Conservation (phyloP, 305 asterid genomes). For the Plantago coronopus region DNA sequence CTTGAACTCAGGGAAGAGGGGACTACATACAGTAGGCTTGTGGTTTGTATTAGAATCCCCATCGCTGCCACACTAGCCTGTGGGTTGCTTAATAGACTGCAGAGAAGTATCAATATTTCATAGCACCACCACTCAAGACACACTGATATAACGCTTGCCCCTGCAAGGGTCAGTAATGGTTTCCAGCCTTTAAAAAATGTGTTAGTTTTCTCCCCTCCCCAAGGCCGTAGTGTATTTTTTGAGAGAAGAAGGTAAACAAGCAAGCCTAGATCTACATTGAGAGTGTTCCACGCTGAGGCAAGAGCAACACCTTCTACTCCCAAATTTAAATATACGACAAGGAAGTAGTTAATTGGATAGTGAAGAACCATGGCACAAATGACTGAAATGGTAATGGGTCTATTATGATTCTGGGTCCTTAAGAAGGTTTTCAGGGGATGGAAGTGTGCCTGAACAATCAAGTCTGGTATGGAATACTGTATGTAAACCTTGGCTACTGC, state of each 20-base stretch:
- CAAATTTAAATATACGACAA: constrained; percentile 34
- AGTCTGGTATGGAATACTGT: constrained; percentile 49
- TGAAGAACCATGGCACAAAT: constrained; percentile 43
- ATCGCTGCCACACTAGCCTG: constrained; percentile 50
- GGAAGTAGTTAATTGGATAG: constrained; percentile 45
- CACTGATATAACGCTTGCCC: constrained; percentile 47
- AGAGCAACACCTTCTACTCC: constrained; percentile 54
- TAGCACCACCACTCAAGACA: constrained; percentile 73
- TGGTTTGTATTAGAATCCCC: constrained; percentile 54
- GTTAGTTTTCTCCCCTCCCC: constrained; percentile 32
- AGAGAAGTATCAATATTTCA: constrained; percentile 47
- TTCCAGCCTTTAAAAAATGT: constrained; percentile 39
- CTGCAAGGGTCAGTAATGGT: constrained; percentile 38
- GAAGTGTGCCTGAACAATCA: constrained; percentile 45
- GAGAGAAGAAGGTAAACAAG: constrained; percentile 32
- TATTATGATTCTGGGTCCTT: constrained; percentile 57
- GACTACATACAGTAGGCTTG: constrained; percentile 50
- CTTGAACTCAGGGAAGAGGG: constrained; percentile 50
- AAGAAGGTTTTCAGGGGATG: constrained; percentile 51
- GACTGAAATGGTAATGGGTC: constrained; percentile 42
- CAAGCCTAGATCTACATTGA: constrained; percentile 37
- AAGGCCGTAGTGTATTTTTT: constrained; percentile 35
- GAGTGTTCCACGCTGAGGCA: constrained; percentile 48
- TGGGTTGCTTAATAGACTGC: constrained; percentile 44
- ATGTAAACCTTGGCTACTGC: constrained; percentile 40